phyloP scores from a whole-genome alignment of 768 basidiomycete genomes.

The Chalciporus chontae region DNA sequence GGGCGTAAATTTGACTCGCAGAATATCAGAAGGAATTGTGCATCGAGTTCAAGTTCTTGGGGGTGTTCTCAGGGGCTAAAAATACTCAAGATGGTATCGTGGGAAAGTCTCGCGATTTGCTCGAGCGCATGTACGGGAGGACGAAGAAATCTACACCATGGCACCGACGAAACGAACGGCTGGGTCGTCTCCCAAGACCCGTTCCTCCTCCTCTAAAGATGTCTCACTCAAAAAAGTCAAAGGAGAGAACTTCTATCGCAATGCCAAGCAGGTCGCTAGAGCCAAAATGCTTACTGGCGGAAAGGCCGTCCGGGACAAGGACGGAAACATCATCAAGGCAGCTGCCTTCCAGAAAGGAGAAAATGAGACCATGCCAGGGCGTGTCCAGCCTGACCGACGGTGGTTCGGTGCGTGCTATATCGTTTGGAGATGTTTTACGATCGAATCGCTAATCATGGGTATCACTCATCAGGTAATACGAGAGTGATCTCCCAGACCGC shows the following conservation, averaged over 20 bases:
- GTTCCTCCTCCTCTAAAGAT: conserved; percentile 46
- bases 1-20: too few species aligned
- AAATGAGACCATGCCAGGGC: conserved; percentile 81
- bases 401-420: conserved; percentile 82
- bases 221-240: conserved; percentile 67
- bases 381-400: conserved; percentile 91
- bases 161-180: conserved; percentile 25
- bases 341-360: conserved; percentile 97
- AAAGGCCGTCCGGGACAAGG: conserved; percentile 84
- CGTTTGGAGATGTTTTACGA: background rate
- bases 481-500: conserved; percentile 96
- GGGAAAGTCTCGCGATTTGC: conserved; percentile 6
- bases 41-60: too few species aligned
- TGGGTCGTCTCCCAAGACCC: conserved; percentile 29
- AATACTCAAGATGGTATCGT: background rate
- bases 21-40: too few species aligned
- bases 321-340: conserved; percentile 90
- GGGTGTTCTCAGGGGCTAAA: background rate
- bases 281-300: conserved; percentile 94
- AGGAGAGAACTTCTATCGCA: conserved; percentile 97
- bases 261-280: conserved; percentile 82
- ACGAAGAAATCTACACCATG: conserved; percentile 18
- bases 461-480: conserved; percentile 73
- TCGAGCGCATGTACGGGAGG: background rate
- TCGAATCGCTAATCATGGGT: conserved; percentile 6